Percentiles rank a stretch among this genome's conserved stretches.
These are phyloP conservation scores for Annulohypoxylon maeteangense DNA, from an alignment of 495 filamentous ascomycete genomes.

Conservation along the genomic window DNA sequence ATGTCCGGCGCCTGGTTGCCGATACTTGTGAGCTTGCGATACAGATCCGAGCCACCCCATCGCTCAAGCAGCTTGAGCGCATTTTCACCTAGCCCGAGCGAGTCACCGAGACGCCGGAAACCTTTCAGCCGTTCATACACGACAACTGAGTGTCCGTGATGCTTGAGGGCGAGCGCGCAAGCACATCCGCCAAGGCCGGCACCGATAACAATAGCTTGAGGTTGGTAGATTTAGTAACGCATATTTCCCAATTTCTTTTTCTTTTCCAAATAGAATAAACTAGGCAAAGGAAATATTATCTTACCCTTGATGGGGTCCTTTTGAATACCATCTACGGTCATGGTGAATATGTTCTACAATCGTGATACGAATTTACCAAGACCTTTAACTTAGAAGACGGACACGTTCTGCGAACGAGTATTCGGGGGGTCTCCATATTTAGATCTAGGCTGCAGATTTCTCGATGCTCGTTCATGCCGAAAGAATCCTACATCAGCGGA, in stretches of 20 bases:
- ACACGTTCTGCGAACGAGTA: background rate
- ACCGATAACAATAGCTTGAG: conserved; percentile 61
- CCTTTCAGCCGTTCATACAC: conserved; percentile 61
- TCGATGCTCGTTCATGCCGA: conserved; percentile 7
- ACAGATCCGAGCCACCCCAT: conserved; percentile 58
- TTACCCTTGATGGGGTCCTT: conserved; percentile 43
- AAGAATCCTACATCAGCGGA: conserved; percentile 11
- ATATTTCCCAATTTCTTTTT: background rate
- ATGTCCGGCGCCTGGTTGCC: conserved; percentile 65
- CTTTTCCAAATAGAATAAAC: too few species aligned
- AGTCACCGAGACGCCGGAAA: conserved; percentile 64
- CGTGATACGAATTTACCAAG: background rate
- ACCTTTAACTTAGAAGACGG: background rate
- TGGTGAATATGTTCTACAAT: background rate
- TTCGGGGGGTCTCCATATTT: conserved; percentile 17
- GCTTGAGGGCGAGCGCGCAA: conserved; percentile 61
- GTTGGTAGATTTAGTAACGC: conserved; percentile 11
- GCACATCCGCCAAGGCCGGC: conserved; percentile 67
- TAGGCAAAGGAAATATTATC: too few species aligned
- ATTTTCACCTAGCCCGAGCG: conserved; percentile 62
- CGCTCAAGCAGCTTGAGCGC: conserved; percentile 60
- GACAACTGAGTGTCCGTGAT: conserved; percentile 61
- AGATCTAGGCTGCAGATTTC: background rate
- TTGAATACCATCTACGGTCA: conserved; percentile 23
- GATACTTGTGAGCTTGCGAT: conserved; percentile 57